phyloP scores from a whole-genome alignment of 2,329 filamentous ascomycete species.

The Colletotrichum liaoningense region DNA sequence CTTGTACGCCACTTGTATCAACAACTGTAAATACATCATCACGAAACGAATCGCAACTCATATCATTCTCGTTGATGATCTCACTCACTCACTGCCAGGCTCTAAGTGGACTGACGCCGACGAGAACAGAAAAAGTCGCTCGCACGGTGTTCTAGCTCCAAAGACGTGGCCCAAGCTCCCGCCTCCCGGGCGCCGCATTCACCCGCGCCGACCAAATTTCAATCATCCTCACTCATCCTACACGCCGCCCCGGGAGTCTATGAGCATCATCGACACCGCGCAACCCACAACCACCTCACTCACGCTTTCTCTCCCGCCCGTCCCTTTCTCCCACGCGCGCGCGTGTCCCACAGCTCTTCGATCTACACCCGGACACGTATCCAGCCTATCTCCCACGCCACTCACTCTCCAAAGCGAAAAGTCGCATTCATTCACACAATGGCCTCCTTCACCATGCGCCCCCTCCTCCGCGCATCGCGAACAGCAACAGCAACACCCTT shows the following conservation, averaged over 20 bases:
- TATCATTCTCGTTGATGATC: not conserved
- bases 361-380: too few relatives aligned
- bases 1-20: not conserved
- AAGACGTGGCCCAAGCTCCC: conserved; percentile 26
- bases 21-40: not conserved
- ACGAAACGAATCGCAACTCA: not conserved
- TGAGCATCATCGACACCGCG: not conserved
- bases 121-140: not conserved
- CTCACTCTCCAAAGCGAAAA: too few relatives aligned
- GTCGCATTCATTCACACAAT: too few relatives aligned
- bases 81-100: not conserved
- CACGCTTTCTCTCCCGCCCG: not conserved
- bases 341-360: too few relatives aligned
- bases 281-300: not conserved
- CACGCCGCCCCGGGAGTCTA: not conserved
- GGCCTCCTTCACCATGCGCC: conserved; percentile 32
- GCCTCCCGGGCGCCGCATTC: conserved; percentile 20
- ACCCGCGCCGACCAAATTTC: conserved; percentile 29
- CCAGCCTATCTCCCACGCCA: too few relatives aligned
- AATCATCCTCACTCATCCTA: conserved; percentile 30
- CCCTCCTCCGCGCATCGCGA: conserved; percentile 25
- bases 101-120: conserved; percentile 3
- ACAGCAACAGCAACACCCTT: not conserved
- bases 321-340: not conserved
- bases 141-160: conserved; percentile 8